Conservation (phyloP, 108 stramenopile species). For the Nannochloropsis gaditana region DNA sequence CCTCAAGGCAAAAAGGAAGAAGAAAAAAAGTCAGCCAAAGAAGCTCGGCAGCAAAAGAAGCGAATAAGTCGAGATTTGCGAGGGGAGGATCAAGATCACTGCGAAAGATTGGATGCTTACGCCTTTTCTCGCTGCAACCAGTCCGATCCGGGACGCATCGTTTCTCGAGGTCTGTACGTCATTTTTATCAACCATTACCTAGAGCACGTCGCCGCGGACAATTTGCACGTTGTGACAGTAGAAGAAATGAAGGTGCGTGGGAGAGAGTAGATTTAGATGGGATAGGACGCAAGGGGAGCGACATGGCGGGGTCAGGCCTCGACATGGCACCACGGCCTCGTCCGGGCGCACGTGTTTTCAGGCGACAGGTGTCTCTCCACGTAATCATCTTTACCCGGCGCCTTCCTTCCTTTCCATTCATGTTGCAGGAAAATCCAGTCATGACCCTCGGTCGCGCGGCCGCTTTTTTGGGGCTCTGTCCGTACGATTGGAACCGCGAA, state of each 20-base stretch:
- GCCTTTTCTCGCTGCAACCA: background rate
- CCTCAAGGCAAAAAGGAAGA: background rate
- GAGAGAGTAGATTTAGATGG: background rate
- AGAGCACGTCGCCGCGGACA: background rate
- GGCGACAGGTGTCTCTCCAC: too few relatives aligned
- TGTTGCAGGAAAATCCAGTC: background rate
- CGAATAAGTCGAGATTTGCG: background rate
- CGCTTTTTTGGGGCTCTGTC: background rate
- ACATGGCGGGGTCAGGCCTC: background rate
- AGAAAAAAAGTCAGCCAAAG: background rate
- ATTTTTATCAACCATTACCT: slow-evolving; percentile 4
- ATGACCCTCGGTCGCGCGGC: background rate
- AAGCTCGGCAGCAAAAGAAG: background rate
- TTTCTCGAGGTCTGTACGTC: background rate
- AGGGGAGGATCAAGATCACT: background rate
- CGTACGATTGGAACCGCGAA: background rate
- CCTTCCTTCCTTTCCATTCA: background rate
- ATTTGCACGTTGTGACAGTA: background rate
- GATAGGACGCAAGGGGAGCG: background rate
- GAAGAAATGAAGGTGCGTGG: background rate
- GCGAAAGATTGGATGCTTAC: too few relatives aligned
- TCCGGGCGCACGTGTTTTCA: too few relatives aligned
- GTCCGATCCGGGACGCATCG: background rate
- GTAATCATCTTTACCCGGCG: background rate
- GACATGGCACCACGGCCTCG: too few relatives aligned